A percentile compares a stretch with the other conserved stretches of the same genome.
These are phyloP conservation scores for Lophiostoma macrostomum DNA, from an alignment of 495 filamentous ascomycete species.

Conservation along the genomic window DNA sequence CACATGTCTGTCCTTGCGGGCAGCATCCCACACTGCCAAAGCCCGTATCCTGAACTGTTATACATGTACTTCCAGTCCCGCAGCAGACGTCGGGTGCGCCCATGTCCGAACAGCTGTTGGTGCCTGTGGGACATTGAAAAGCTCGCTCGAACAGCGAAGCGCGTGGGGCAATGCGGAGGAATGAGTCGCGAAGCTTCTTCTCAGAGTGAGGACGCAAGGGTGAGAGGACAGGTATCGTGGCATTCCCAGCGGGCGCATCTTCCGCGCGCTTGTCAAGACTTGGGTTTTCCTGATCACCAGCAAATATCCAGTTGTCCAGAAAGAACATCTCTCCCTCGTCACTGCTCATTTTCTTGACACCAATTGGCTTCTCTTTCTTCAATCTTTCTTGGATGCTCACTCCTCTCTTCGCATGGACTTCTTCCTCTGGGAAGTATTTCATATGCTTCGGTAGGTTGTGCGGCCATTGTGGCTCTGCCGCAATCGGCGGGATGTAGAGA, in stretches of 20 bases:
- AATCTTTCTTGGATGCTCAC: slow-evolving; percentile 39
- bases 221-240: slow-evolving; percentile 28
- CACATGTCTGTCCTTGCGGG: slow-evolving; percentile 66
- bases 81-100: slow-evolving; percentile 77
- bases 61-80: slow-evolving; percentile 60
- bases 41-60: slow-evolving; percentile 68
- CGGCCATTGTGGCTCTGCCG: slow-evolving; percentile 35
- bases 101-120: slow-evolving; percentile 63
- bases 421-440: slow-evolving; percentile 45
- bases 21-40: slow-evolving; percentile 84
- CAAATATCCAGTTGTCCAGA: slow-evolving; percentile 60
- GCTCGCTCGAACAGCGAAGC: slow-evolving; percentile 44
- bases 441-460: slow-evolving; percentile 48
- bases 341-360: slow-evolving; percentile 70
- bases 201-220: slow-evolving; percentile 43
- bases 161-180: slow-evolving; percentile 28
- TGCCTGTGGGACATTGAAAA: slow-evolving; percentile 74
- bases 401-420: slow-evolving; percentile 37
- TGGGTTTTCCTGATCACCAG: slow-evolving; percentile 5
- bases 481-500: slow-evolving; percentile 29
- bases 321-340: slow-evolving; percentile 88
- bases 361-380: slow-evolving; percentile 40
- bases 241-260: neutral
- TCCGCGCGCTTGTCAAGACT: slow-evolving; percentile 18
- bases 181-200: neutral